Percentiles rank a stretch among this genome's conserved stretches.
phyloP scores from a whole-genome alignment of 139 green algal genomes.

The Diplosphaera chodatii region DNA sequence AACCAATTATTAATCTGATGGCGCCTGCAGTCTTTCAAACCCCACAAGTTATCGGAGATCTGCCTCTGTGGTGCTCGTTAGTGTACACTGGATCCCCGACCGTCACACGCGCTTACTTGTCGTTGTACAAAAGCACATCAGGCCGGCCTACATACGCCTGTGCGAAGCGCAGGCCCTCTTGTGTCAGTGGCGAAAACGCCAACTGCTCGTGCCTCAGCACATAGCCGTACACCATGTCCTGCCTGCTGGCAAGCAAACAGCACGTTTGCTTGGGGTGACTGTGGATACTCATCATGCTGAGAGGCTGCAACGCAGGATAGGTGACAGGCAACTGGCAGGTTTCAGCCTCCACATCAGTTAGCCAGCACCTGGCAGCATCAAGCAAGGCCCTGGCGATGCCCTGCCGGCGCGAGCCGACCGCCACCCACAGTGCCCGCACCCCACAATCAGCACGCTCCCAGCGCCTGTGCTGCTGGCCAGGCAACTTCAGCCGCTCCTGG shows the following conservation, averaged over 20 bases:
- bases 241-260: slow-evolving; percentile 13
- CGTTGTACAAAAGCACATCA: slow-evolving; percentile 31
- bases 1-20: too few species aligned
- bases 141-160: slow-evolving; percentile 7
- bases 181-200: slow-evolving; percentile 36
- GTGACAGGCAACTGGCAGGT: too few species aligned
- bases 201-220: slow-evolving; percentile 25
- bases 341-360: too few species aligned
- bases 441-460: slow-evolving; percentile 18
- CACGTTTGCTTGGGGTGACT: too few species aligned
- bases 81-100: too few species aligned
- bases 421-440: slow-evolving; percentile 41
- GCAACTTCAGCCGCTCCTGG: neutral
- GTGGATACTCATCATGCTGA: too few species aligned
- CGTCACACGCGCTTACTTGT: too few species aligned
- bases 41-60: too few species aligned
- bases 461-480: slow-evolving; percentile 7
- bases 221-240: slow-evolving; percentile 27
- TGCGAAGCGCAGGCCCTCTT: slow-evolving; percentile 17
- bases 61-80: too few species aligned
- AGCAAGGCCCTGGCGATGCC: slow-evolving; percentile 35
- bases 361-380: slow-evolving; percentile 26
- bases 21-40: too few species aligned
- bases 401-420: slow-evolving; percentile 11
- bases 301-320: too few species aligned